Evolutionary conservation across 2,329 filamentous ascomycete species (phyloP), one percentile per base, ranked within the genome.

Genomic region (Metarhizium sp.): DNA sequence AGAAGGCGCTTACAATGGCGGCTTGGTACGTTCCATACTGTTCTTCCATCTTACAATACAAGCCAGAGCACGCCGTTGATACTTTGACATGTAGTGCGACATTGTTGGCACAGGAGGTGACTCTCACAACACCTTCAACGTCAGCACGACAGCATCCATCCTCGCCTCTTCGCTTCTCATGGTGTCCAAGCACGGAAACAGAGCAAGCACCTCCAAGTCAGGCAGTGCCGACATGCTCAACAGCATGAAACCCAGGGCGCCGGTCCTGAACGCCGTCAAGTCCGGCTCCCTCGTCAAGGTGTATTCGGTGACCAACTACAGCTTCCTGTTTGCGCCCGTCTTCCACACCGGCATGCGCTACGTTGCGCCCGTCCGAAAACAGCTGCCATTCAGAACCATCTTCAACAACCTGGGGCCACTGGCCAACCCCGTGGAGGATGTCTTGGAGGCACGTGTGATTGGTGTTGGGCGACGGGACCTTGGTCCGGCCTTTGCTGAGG

Each of bases 51-150:
- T 48, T 14, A 48, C 45, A 48, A 5, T 34, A 8, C 29, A 29
- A 1, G n/a, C 11, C 8, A 30, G 13, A 20, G 47, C 42, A 48
- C 3, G 25, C 20, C 4, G 14, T 48, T 30, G 14, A 29, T 48
- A 30, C 8, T 16, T 25, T 48, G 25, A 48, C 20, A 29, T 30
- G 11, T 16, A 84, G 76, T 85, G 92, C 69, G 94, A 99, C 71
- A 97, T 99, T 69, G 94, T 99, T 57, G 94, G 94, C 62, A 99
- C 94, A 7, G 94, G 94, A 61, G 94, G 94, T 66, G 94, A 99
- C 75, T 87, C 88, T 20, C 92, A 97, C 78, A 90, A 95, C 71
- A 99, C 94, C 38, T 99, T 96, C 83, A 99, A 99, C 71, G 92
- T 99, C 69, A 94, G 88, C 63, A 99, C 94, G 4, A 96, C 94